Conservation (phyloP, 768 basidiomycete genomes). For the Lentinus tigrinus region DNA sequence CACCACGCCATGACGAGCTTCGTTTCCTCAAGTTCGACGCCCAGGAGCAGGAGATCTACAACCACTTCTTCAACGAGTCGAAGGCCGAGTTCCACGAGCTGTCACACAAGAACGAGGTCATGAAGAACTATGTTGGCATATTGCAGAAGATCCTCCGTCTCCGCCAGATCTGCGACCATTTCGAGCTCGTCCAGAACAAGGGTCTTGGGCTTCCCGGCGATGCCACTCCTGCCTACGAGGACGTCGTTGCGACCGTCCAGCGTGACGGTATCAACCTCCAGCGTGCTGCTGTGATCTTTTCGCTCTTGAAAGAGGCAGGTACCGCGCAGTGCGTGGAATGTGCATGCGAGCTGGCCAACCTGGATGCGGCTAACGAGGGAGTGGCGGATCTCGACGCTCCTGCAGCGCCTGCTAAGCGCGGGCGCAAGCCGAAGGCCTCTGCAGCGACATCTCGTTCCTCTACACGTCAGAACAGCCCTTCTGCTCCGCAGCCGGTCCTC, state of each 20-base stretch:
- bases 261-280: conserved; percentile 74
- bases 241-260: conserved; percentile 71
- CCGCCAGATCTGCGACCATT: conserved; percentile 98
- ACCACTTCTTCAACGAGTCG: conserved; percentile 84
- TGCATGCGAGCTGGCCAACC: conserved; percentile 65
- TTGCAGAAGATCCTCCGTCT: conserved; percentile 94
- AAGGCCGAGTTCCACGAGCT: conserved; percentile 91
- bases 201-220: conserved; percentile 58
- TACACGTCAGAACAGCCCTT: conserved; percentile 75
- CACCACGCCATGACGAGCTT: conserved; percentile 87
- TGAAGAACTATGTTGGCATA: conserved; percentile 98
- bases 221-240: conserved; percentile 64
- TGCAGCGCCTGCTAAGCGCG: conserved; percentile 48
- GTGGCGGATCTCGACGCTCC: conserved; percentile 47
- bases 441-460: conserved; percentile 53
- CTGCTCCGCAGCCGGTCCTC: conserved; percentile 62
- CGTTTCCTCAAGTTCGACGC: conserved; percentile 81
- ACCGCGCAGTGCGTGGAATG: conserved; percentile 91
- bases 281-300: conserved; percentile 81
- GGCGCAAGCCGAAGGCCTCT: conserved; percentile 49
- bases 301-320: conserved; percentile 81
- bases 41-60: conserved; percentile 83
- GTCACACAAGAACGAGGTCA: conserved; percentile 85
- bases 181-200: conserved; percentile 68
- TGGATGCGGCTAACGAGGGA: conserved; percentile 35